A percentile compares a stretch with the other conserved stretches of the same genome.
Conservation (phyloP, 2,329 filamentous ascomycete species). For the Xylariaceae sp. region DNA sequence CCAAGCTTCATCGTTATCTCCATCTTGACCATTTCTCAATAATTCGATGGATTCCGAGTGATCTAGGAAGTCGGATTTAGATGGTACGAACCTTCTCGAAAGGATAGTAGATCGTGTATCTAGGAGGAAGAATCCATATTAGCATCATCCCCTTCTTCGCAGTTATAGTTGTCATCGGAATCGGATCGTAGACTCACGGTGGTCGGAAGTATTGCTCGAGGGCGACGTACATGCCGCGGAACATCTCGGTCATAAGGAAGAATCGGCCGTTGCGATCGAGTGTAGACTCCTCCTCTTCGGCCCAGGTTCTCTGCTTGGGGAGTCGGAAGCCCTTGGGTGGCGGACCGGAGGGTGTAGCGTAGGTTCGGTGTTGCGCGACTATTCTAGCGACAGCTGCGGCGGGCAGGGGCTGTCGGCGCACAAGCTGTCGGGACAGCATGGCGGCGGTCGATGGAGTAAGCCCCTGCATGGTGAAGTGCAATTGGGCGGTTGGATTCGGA, state of each 20-base stretch:
- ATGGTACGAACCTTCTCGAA: slow-evolving; percentile 74
- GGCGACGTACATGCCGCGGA: slow-evolving; percentile 95
- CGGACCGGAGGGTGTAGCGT: slow-evolving; percentile 70
- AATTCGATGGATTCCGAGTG: not conserved
- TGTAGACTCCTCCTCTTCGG: slow-evolving; percentile 71
- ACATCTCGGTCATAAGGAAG: slow-evolving; percentile 94
- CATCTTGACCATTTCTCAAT: not conserved
- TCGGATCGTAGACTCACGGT: slow-evolving; percentile 66
- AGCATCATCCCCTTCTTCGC: not conserved
- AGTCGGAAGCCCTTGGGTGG: slow-evolving; percentile 80
- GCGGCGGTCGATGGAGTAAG: slow-evolving; percentile 26
- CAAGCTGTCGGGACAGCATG: slow-evolving; percentile 31
- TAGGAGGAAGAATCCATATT: slow-evolving; percentile 35
- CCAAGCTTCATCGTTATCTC: slow-evolving; percentile 12
- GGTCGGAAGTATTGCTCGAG: slow-evolving; percentile 97
- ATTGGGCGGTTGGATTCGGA: slow-evolving; percentile 17
- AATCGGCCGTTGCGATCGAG: slow-evolving; percentile 85
- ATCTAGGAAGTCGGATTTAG: too few relatives aligned
- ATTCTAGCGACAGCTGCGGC: slow-evolving; percentile 26
- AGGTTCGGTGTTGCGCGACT: slow-evolving; percentile 37
- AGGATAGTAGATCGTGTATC: slow-evolving; percentile 97
- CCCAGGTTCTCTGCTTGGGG: slow-evolving; percentile 69
- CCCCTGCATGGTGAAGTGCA: slow-evolving; percentile 30
- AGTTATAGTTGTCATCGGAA: not conserved
- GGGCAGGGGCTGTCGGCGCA: slow-evolving; percentile 27